phyloP scores from a whole-genome alignment of 805 yeast genomes.

The Myxozyma monticola region DNA sequence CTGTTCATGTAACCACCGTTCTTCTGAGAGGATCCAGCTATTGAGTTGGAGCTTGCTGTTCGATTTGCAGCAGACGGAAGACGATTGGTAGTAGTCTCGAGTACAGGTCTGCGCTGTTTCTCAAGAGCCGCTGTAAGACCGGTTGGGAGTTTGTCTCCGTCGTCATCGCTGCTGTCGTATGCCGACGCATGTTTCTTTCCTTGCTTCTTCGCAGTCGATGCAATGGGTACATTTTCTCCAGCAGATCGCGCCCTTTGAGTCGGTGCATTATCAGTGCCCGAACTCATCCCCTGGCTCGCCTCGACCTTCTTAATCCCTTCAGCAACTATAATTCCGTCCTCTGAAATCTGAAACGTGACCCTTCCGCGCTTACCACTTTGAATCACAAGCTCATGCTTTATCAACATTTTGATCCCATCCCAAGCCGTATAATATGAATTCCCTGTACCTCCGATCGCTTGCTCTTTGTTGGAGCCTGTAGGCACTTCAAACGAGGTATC shows the following conservation, averaged over 20 bases:
- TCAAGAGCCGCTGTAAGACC: not conserved
- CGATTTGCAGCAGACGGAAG: not conserved
- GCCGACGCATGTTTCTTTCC: not conserved
- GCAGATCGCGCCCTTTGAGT: too few species aligned
- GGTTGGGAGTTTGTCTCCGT: not conserved
- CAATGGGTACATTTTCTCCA: too few species aligned
- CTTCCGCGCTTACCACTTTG: conserved; percentile 43
- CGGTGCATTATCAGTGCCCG: too few species aligned
- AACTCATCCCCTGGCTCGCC: not conserved
- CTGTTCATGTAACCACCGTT: too few species aligned
- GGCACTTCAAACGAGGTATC: conserved; percentile 32
- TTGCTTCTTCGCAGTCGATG: not conserved
- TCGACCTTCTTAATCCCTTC: conserved; percentile 44
- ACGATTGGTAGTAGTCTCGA: not conserved
- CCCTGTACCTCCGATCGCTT: conserved; percentile 18
- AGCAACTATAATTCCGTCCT: conserved; percentile 62
- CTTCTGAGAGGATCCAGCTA: too few species aligned
- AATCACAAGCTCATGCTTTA: conserved; percentile 34
- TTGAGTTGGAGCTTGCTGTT: too few species aligned
- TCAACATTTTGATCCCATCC: conserved; percentile 64
- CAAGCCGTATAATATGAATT: conserved; percentile 70
- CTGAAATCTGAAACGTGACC: conserved; percentile 57
- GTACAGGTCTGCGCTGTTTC: not conserved
- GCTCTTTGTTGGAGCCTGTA: conserved; percentile 5
- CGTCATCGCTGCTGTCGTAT: too few species aligned